Evolutionary conservation across 2,329 filamentous ascomycete genomes (phyloP).

Genomic region (Rutstroemia sp.): DNA sequence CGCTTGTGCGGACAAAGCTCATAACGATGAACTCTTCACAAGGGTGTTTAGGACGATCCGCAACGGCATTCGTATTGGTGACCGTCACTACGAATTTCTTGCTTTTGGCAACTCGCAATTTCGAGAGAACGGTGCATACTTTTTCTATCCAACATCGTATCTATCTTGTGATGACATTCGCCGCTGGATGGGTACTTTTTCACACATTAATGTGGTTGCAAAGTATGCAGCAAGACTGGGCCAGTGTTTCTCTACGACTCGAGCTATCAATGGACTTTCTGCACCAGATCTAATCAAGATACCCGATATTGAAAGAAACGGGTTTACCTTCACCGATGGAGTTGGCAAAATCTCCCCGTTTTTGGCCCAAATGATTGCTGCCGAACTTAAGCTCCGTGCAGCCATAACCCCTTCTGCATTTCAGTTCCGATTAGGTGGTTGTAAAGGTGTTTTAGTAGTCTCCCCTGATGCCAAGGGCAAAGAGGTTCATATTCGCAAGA

Average conservation of each 20-base stretch:
- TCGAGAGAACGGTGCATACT: constrained; percentile 84
- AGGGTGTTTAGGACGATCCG: constrained; percentile 64
- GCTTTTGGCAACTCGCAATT: constrained; percentile 96
- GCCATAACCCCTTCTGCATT: constrained; percentile 68
- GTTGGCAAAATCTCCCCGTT: constrained; percentile 85
- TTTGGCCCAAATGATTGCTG: constrained; percentile 64
- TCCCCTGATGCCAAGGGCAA: constrained; percentile 60
- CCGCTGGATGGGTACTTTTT: constrained; percentile 78
- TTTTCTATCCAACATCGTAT: constrained; percentile 68
- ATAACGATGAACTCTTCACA: constrained; percentile 63
- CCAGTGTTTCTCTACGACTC: constrained; percentile 92
- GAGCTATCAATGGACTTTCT: constrained; percentile 59
- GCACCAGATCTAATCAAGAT: constrained; percentile 50
- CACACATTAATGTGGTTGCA: constrained; percentile 73
- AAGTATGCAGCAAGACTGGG: constrained; percentile 86
- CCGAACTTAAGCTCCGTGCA: constrained; percentile 57
- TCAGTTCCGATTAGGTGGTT: constrained; percentile 88
- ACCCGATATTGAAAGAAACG: constrained; percentile 62
- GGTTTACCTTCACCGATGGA: constrained; percentile 78
- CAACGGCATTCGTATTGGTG: constrained; percentile 77
- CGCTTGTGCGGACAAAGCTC: constrained; percentile 41
- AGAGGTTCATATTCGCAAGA: constrained; percentile 72
- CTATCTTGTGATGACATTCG: constrained; percentile 71
- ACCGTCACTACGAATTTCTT: constrained; percentile 78
- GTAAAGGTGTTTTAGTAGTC: constrained; percentile 78